Percentiles rank a stretch among this genome's conserved stretches.
These are phyloP conservation scores for Arxiozyma telluris DNA, from an alignment of 1,139 yeast species.

Conservation along the genomic window DNA sequence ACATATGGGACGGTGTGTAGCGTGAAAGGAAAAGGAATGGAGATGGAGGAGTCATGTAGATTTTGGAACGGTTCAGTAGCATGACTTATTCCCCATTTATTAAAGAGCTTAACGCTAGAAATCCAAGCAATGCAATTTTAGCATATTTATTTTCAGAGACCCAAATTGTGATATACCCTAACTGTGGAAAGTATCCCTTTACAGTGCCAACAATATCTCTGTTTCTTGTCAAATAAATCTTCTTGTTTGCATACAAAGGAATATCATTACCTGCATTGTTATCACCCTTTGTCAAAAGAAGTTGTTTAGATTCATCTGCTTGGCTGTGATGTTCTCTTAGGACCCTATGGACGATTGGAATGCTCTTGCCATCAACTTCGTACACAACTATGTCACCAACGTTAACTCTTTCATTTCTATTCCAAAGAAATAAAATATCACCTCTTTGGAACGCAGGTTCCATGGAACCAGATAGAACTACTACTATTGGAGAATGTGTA, in stretches of 20 bases:
- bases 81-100: slow-evolving; percentile 18
- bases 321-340: slow-evolving; percentile 47
- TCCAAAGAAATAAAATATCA: slow-evolving; percentile 86
- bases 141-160: slow-evolving; percentile 64
- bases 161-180: slow-evolving; percentile 87
- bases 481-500: slow-evolving; percentile 91
- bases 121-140: slow-evolving; percentile 25
- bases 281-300: slow-evolving; percentile 89
- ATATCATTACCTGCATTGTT: slow-evolving; percentile 90
- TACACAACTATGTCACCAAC: slow-evolving; percentile 99
- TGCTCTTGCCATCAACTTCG: slow-evolving; percentile 66
- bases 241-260: slow-evolving; percentile 70
- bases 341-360: slow-evolving; percentile 95
- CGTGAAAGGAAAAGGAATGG: neutral
- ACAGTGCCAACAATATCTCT: slow-evolving; percentile 84
- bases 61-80: neutral
- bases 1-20: neutral
- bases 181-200: slow-evolving; percentile 79
- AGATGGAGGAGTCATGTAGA: too few species aligned
- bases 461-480: slow-evolving; percentile 96
- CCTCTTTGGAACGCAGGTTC: slow-evolving; percentile 99
- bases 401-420: slow-evolving; percentile 53
- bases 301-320: slow-evolving; percentile 41
- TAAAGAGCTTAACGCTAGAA: slow-evolving; percentile 25
- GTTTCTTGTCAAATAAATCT: slow-evolving; percentile 64